Evolutionary conservation across 169 alveolate genomes (phyloP), one percentile per base, ranked within the genome.

Genomic region (Toxoplasma gondii): DNA sequence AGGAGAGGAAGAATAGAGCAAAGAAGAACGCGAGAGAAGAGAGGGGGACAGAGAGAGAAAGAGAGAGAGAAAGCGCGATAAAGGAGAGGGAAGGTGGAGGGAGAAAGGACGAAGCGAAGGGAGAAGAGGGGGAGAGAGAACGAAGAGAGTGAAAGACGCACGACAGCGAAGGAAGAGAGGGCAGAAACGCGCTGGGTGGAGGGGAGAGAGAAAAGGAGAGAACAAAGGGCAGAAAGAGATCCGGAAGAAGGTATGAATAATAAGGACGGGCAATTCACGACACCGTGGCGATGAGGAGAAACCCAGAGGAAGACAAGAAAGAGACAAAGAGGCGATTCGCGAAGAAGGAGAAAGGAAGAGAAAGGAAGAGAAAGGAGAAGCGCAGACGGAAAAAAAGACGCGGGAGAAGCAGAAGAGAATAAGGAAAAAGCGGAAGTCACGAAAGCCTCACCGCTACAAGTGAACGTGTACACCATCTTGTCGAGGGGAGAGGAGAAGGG

Each of bases 381-480:
- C 16, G 78, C 38, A 9, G 78, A 16, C 0, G 31, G 4, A 22
- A 78, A 41, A 45, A 24, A 19, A 39, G n/a, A 78, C 44, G 69
- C 1, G 78, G 69, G 41, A 36, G 17, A 39, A 4, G 44, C 49
- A 49, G 44, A 27, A 45, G 74, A 45, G 78, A 31, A 45, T 74
- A 0, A 27, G 31, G 27, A 17, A 69, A 17, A 45, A 24, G 9
- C 10, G n/a, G 78, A 45, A 41, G 0, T 44, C 49, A 31, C 24
- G 17, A 49, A 16, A 29, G 80, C 24, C 93, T 49, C 53, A 91
- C 93, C 80, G 36, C 88, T 70, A 58, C 93, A 74, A 70, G 44
- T 54, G 88, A 41, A 91, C 4, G 93, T 91, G 58, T 74, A 91
- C 93, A 91, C 93, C 93, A 91, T 91, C 58, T 70, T 91, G 74